Base-by-base conservation (phyloP, 1,284 basidiomycete species). In the Irpex lacteus region DNA sequence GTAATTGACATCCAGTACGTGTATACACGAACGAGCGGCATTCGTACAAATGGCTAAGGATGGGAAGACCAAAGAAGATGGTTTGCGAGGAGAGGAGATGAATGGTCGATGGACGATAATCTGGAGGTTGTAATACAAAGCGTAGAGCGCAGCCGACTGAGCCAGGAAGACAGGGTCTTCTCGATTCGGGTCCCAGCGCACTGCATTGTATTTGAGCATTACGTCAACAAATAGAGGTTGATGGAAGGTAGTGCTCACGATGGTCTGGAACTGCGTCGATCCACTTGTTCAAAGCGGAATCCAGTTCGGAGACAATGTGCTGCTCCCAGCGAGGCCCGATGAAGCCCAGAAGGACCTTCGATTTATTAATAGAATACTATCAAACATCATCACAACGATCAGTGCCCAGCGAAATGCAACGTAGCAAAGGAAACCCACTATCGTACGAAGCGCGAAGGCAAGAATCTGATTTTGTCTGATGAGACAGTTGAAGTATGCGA, bases 21-120 rank as follows among this genome's bases (percentile, higher is more conserved):
- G 85, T 52, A 80, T 81, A 62, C 84, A 86, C 3, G 83, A 83
- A 1, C 86, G 77, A 3, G 87, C 84, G 2, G 86, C 86, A 63
- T 86, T 87, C 49, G 83, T 84, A 75, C 87, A 89, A 63, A 89
- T 87, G 2, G 86, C 84, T 6, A 88, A 78, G 2, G 85, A 87
- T 0, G 87, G 85, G 72, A 82, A 81, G 5, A 78, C 75, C 6
- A 81, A 70, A 3, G 78, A 75, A 0, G 78, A 78, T 1, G 78
- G 76, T 63, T 80, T 79, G 52, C 75, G 74, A 19, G 78, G 80
- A 0, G 81, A 81, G 0, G 85, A 85, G 63, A 88, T 88, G 75
- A 88, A 88, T 1, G 86, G 86, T 3, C 86, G 79, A 72, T 88
- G 87, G 26, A 88, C 81, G 54, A 84, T 76, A 66, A 88, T 87